These are phyloP conservation scores for Glycine tomentella DNA, from an alignment of 306 rosid species.

Conservation along the genomic window DNA sequence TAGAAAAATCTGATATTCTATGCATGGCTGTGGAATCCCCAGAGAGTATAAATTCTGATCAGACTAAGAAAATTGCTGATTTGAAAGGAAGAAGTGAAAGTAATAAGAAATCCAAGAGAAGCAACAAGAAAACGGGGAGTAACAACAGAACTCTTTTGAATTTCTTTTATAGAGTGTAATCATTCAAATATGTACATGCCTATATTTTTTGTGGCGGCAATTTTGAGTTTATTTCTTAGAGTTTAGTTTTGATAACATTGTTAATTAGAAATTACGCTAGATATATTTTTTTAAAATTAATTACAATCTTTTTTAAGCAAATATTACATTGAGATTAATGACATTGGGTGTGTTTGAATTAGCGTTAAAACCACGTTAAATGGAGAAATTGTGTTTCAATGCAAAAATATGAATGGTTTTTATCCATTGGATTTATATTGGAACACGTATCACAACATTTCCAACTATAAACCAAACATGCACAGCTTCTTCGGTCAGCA, in stretches of 20 bases:
- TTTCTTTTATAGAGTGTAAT: conserved; percentile 79
- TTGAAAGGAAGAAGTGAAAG: conserved; percentile 54
- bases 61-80: conserved; percentile 35
- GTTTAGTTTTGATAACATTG: not conserved
- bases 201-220: not conserved
- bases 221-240: not conserved
- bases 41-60: conserved; percentile 71
- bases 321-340: too few species aligned
- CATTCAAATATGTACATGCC: conserved; percentile 12
- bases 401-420: too few species aligned
- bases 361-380: too few species aligned
- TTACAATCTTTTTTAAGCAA: not conserved
- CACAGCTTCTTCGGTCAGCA: not conserved
- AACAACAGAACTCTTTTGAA: conserved; percentile 66
- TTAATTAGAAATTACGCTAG: not conserved
- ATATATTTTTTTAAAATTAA: not conserved
- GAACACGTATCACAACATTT: too few species aligned
- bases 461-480: too few species aligned
- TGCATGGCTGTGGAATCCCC: conserved; percentile 61
- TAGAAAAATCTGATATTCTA: conserved; percentile 52
- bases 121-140: conserved; percentile 52
- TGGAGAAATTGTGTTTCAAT: too few species aligned
- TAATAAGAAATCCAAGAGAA: conserved; percentile 63
- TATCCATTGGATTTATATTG: too few species aligned
- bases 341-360: too few species aligned